Evolutionary conservation across 805 yeast species (phyloP).

Genomic region (Scheffersomyces lignosus): DNA sequence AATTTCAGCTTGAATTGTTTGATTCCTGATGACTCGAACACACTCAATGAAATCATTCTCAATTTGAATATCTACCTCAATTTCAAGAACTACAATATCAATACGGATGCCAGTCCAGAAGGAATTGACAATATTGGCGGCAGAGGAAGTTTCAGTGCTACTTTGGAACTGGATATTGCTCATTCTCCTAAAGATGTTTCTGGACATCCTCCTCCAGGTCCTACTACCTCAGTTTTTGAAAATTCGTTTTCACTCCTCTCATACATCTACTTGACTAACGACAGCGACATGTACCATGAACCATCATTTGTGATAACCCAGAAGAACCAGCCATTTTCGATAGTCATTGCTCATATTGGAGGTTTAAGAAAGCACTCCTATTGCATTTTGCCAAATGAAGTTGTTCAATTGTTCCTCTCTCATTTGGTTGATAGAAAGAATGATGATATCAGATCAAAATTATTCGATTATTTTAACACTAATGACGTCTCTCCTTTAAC

Average conservation of each 20-base stretch:
- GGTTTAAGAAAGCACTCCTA: conserved; percentile 42
- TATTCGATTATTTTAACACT: conserved; percentile 18
- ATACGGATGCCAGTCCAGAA: neutral
- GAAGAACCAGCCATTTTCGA: conserved; percentile 23
- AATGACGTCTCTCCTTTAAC: conserved; percentile 21
- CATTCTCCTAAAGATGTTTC: neutral
- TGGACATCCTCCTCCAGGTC: neutral
- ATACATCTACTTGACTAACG: conserved; percentile 22
- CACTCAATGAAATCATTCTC: conserved; percentile 32
- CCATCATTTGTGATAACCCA: conserved; percentile 35
- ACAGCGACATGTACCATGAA: conserved; percentile 12
- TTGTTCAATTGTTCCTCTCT: conserved; percentile 20
- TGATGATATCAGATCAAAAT: conserved; percentile 1
- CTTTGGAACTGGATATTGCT: conserved; percentile 1
- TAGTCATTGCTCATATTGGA: conserved; percentile 37
- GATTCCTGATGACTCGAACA: conserved; percentile 33
- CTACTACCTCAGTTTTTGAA: neutral
- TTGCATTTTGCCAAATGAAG: conserved; percentile 36
- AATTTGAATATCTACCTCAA: conserved; percentile 35
- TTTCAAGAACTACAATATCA: conserved; percentile 22
- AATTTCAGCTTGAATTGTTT: conserved; percentile 35
- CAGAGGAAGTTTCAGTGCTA: conserved; percentile 1
- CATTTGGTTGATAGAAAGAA: conserved; percentile 18
- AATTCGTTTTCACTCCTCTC: conserved; percentile 11
- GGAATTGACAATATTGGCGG: neutral